phyloP scores from a whole-genome alignment of 2,329 filamentous ascomycete species.

The Thelonectria discophora region DNA sequence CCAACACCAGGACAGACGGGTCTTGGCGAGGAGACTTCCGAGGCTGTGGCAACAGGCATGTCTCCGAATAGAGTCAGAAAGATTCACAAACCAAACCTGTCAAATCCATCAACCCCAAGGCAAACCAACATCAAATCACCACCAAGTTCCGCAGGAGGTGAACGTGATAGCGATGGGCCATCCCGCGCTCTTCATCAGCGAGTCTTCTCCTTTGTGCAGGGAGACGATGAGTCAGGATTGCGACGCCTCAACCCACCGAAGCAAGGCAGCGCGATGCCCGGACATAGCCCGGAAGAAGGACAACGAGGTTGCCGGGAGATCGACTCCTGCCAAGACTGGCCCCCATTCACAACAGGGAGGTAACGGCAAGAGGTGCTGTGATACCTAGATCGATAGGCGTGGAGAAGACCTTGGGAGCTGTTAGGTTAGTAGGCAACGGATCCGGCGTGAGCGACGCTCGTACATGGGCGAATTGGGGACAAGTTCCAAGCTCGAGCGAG shows the following conservation, averaged over 20 bases:
- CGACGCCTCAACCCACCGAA: not conserved
- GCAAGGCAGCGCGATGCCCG: not conserved
- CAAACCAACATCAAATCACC: conserved; percentile 5
- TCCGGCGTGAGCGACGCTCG: conserved; percentile 1
- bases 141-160: conserved; percentile 1
- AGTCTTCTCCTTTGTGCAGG: conserved; percentile 43
- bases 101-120: conserved; percentile 3
- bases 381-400: not conserved
- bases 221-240: conserved; percentile 35
- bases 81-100: conserved; percentile 17
- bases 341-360: conserved; percentile 11
- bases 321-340: not conserved
- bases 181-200: conserved; percentile 31
- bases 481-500: not conserved
- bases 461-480: not conserved
- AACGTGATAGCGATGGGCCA: conserved; percentile 5
- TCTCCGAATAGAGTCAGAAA: conserved; percentile 17
- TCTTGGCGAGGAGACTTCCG: conserved; percentile 11
- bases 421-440: not conserved
- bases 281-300: not conserved
- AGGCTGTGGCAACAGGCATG: conserved; percentile 9
- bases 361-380: conserved; percentile 5
- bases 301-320: not conserved
- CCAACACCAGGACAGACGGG: not conserved
- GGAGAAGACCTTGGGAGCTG: not conserved